Base-by-base conservation (phyloP, 2,329 filamentous ascomycete genomes). In the Penicillium sp. region DNA sequence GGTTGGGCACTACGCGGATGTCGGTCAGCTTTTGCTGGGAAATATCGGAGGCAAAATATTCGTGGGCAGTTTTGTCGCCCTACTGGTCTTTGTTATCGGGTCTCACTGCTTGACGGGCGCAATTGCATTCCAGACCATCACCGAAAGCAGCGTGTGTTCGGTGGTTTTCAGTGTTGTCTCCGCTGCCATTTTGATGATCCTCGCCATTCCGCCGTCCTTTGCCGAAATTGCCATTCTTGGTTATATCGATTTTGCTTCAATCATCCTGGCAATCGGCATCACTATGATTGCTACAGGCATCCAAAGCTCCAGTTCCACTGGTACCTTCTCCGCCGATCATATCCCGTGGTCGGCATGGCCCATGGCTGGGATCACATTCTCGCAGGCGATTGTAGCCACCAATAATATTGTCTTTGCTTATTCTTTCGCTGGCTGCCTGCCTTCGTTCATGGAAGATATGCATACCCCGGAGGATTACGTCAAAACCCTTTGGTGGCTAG, bases 161-260 rank as follows among this genome's bases (percentile, higher is more conserved):
- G 21, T 49, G 7, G 26, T 49, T 3, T 49, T 49, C 7, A 49
- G 46, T 22, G 33, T 49, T 15, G 46, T 24, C n/a, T 49, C 46
- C 12, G 46, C 46, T 28, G 46, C 33, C 22, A 49, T 63, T 7
- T 45, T 65, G 19, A 57, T 63, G 51, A 6, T 57, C 10, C 53
- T 65, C 8, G 61, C 63, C 13, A 56, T 64, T 17, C 63, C 63
- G 6, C 63, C 63, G 2, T 60, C 59, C 8, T 65, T 65, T 52
- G 55, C 63, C 1, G 63, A 66, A 41, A 59, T 65, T 29, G n/a
- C n/a, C n/a, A n/a, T n/a, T n/a, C n/a, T n/a, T n/a, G n/a, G n/a
- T n/a, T n/a, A n/a, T n/a, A n/a, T 66, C 32, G 64, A 66, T 41
- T 66, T 66, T 38, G 60, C 50, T 15, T 65, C 62, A 6, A 66